Conservation (phyloP, 2,329 filamentous ascomycete genomes). For the Diaporthe longicolla region DNA sequence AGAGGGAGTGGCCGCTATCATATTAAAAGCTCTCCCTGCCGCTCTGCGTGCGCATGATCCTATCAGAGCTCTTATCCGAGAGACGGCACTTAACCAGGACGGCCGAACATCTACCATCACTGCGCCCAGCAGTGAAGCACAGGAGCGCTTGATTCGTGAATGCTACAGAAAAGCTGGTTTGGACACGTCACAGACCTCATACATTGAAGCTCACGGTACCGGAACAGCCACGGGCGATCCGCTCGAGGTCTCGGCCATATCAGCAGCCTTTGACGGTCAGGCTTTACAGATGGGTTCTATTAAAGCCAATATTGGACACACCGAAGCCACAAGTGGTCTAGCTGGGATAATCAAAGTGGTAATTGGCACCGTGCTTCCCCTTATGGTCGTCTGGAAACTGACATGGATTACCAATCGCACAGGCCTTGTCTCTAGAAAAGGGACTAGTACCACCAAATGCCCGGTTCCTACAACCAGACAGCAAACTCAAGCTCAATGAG, state of each 20-base stretch:
- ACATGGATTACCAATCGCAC: too few species aligned
- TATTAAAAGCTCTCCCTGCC: conserved; percentile 15
- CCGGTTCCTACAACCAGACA: conserved; percentile 41
- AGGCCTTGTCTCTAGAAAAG: conserved; percentile 3
- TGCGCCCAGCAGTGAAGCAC: conserved; percentile 52
- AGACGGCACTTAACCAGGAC: conserved; percentile 58
- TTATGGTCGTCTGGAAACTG: too few species aligned
- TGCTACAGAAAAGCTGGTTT: conserved; percentile 52
- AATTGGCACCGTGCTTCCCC: neutral
- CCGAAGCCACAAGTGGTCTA: conserved; percentile 3
- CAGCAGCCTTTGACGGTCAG: conserved; percentile 33
- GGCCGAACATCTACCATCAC: conserved; percentile 59
- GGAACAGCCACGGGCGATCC: conserved; percentile 21
- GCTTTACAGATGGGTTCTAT: conserved; percentile 49
- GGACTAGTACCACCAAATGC: conserved; percentile 47
- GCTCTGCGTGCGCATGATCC: neutral
- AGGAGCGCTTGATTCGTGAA: conserved; percentile 52
- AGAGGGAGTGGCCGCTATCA: neutral
- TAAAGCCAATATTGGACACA: conserved; percentile 48
- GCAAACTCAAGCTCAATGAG: conserved; percentile 35
- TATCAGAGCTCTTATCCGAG: conserved; percentile 49
- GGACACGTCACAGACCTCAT: conserved; percentile 38
- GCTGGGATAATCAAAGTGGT: conserved; percentile 25
- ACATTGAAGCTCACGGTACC: conserved; percentile 24
- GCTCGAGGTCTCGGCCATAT: conserved; percentile 3